Conservation (phyloP, 495 filamentous ascomycete genomes). For the Tirmania nivea region DNA sequence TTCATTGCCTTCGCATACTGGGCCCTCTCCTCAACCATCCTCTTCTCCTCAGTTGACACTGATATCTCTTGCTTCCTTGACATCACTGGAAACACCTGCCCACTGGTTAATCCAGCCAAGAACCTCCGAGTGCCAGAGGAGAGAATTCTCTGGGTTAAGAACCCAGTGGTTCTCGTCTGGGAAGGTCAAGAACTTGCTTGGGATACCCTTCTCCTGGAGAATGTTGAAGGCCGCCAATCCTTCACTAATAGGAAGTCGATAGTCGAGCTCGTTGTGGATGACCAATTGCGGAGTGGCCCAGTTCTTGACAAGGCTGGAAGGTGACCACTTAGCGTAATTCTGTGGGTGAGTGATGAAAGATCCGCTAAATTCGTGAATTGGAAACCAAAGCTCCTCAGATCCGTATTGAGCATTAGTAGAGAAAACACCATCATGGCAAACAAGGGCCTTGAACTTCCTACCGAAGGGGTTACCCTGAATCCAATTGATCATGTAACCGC, state of each 20-base stretch:
- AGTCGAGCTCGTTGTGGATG: conserved; percentile 84
- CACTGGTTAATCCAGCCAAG: conserved; percentile 77
- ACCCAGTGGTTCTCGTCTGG: conserved; percentile 77
- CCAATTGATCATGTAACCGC: conserved; percentile 45
- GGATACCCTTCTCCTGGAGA: conserved; percentile 48
- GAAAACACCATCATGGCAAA: conserved; percentile 81
- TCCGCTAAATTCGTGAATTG: conserved; percentile 60
- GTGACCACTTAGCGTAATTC: conserved; percentile 67
- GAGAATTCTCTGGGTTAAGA: conserved; percentile 68
- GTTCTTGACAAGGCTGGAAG: conserved; percentile 36
- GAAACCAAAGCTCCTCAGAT: conserved; percentile 79
- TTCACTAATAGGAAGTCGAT: conserved; percentile 62
- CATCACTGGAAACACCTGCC: conserved; percentile 30
- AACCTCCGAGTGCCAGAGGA: conserved; percentile 81
- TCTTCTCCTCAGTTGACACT: too few species aligned
- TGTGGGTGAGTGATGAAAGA: conserved; percentile 51
- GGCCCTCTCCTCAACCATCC: too few species aligned
- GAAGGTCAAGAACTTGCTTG: conserved; percentile 59
- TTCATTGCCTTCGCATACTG: not conserved
- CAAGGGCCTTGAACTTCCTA: conserved; percentile 70
- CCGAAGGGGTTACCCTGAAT: conserved; percentile 47
- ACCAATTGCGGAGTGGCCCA: conserved; percentile 72
- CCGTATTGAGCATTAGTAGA: conserved; percentile 44
- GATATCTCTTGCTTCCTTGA: not conserved
- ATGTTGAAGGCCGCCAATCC: conserved; percentile 77